These are phyloP conservation scores for Pilobolus umbonatus DNA, from an alignment of 192 early-diverging fungal species.

Conservation along the genomic window DNA sequence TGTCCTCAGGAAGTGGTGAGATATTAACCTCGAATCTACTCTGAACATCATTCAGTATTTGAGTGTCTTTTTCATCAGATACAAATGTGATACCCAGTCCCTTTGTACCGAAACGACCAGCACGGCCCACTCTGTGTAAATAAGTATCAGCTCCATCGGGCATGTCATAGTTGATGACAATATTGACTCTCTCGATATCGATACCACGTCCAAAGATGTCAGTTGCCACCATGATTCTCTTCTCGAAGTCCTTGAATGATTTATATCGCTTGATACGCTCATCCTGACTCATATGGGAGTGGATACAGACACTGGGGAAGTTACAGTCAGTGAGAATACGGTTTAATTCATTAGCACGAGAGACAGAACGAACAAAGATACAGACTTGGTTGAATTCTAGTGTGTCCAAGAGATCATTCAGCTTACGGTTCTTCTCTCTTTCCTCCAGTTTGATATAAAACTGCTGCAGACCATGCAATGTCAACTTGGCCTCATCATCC, in stretches of 20 bases:
- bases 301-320: constrained; percentile 94
- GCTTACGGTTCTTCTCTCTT: constrained; percentile 87
- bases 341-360: constrained; percentile 83
- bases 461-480: constrained; percentile 95
- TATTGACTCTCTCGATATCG: constrained; percentile 97
- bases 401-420: constrained; percentile 87
- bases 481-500: constrained; percentile 96
- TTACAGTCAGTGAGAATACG: constrained; percentile 82
- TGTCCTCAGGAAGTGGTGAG: constrained; percentile 76
- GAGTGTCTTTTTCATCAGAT: constrained; percentile 74
- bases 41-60: constrained; percentile 79
- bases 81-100: constrained; percentile 95
- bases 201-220: constrained; percentile 98
- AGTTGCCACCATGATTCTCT: constrained; percentile 95
- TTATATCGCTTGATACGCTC: constrained; percentile 91
- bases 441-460: constrained; percentile 86
- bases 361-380: constrained; percentile 92
- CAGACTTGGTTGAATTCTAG: constrained; percentile 98
- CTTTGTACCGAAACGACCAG: constrained; percentile 99
- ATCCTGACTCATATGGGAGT: constrained; percentile 84
- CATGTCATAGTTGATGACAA: constrained; percentile 99
- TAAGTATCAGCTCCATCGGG: constrained; percentile 87
- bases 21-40: constrained; percentile 96
- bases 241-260: constrained; percentile 91
- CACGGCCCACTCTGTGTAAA: constrained; percentile 96